Base-by-base conservation (phyloP, 2,329 filamentous ascomycete genomes). In the Colletotrichum lini region DNA sequence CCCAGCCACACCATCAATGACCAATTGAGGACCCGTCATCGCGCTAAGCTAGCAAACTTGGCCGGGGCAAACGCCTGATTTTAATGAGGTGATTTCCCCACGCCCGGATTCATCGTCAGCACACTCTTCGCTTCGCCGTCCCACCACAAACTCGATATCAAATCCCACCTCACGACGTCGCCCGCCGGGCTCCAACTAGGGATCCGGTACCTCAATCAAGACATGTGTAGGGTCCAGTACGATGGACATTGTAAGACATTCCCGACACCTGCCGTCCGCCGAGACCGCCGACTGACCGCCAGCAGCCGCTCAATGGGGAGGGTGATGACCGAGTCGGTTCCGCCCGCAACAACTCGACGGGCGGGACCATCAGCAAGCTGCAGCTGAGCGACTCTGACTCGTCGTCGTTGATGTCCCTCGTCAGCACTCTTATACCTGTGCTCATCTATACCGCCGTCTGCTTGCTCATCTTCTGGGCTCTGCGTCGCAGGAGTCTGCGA, bases 381-480 rank as follows among this genome's bases (percentile, higher is more conserved):
- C 77, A 78, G 18, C 72, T 77, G 18, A 75, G 74, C 35, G 77
- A 77, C 38, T 79, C 78, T n/a, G 79, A 84, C 75, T 85, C 82
- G 10, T 79, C 80, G 4, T 86, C 84, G 2, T 77, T 83, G 44
- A 75, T 77, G 35, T 77, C 82, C 0, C 78, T 87, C 16, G 79
- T 89, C 56, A 82, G 82, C 76, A 90, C 89, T 42, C 83, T 91
- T 21, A 74, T 88, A 9, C 89, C 89, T 12, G 83, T 90, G 6
- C 75, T 87, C 54, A 72, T 86, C 53, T 84, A 86, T 70, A 83
- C 87, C 6, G 79, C 74, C 35, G 75, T 88, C 44, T 89, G 87
- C 74, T 66, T 90, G n/a, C 38, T 80, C 72, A 79, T 89, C 66
- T 91, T 90, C 77, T 74, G 89, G 61, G 57, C 84, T 18, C 76